Conservation (phyloP, 176 grass and related monocot genomes). For the Ensete ventricosum region DNA sequence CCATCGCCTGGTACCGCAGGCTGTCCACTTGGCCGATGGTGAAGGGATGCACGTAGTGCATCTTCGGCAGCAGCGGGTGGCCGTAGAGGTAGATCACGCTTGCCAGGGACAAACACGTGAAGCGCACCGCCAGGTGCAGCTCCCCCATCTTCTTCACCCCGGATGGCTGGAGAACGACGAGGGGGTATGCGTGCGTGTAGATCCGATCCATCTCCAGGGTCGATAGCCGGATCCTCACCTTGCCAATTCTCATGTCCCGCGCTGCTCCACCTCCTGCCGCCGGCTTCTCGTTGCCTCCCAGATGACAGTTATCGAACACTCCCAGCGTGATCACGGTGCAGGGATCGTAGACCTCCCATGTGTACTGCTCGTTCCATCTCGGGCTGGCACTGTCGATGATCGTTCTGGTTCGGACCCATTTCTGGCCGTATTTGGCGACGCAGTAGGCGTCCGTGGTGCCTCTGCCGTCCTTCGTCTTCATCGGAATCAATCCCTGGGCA, state of each 20-base stretch:
- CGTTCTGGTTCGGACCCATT: conserved; percentile 80
- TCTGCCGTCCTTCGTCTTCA: conserved; percentile 51
- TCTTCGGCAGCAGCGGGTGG: conserved; percentile 43
- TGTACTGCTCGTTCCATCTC: conserved; percentile 88
- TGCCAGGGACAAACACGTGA: conserved; percentile 51
- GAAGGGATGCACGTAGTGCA: conserved; percentile 54
- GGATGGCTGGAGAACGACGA: conserved; percentile 41
- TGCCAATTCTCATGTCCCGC: conserved; percentile 51
- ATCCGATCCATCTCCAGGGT: conserved; percentile 51
- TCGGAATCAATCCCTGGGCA: conserved; percentile 45
- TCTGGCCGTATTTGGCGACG: conserved; percentile 78
- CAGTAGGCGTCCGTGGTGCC: conserved; percentile 58
- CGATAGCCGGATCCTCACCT: conserved; percentile 70
- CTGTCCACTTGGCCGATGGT: conserved; percentile 32
- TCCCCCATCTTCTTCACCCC: conserved; percentile 67
- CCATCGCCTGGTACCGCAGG: conserved; percentile 21
- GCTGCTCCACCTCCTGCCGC: not conserved
- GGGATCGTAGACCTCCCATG: conserved; percentile 74
- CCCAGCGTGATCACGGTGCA: conserved; percentile 73
- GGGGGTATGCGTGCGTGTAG: conserved; percentile 33
- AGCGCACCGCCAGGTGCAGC: conserved; percentile 54
- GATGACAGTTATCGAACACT: conserved; percentile 60
- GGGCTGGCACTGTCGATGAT: conserved; percentile 41
- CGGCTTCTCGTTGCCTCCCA: conserved; percentile 6
- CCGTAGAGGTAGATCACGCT: conserved; percentile 40